Evolutionary conservation across 371 early-diverging fungal genomes (phyloP).

Genomic region (Rhizomucor miehei): DNA sequence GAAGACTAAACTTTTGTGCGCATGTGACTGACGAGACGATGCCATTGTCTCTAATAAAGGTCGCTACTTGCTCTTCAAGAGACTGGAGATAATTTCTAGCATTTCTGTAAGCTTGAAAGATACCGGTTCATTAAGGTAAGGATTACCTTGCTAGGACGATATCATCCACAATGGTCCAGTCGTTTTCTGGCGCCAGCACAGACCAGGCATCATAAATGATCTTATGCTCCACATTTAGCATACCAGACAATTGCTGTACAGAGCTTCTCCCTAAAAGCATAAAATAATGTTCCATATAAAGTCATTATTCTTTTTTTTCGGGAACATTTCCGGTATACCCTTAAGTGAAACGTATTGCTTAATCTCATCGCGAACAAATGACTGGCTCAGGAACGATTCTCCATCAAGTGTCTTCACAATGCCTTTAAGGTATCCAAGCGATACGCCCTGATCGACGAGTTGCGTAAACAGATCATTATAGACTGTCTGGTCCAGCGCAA

Average conservation of each 20-base stretch:
- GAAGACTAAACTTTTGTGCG: conserved; percentile 17
- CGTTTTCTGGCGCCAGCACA: conserved; percentile 10
- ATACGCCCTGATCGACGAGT: conserved; percentile 14
- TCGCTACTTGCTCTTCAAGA: conserved; percentile 3
- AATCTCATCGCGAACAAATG: conserved; percentile 7
- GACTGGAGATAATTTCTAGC: conserved; percentile 3
- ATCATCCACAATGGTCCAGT: conserved; percentile 17
- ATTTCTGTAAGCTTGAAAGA: background rate
- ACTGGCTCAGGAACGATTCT: conserved; percentile 5
- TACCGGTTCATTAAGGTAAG: background rate
- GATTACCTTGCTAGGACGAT: conserved; percentile 13
- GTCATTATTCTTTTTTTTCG: background rate
- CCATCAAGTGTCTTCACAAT: conserved; percentile 12
- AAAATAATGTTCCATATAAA: background rate
- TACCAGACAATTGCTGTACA: conserved; percentile 9
- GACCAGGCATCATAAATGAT: conserved; percentile 9
- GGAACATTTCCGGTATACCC: conserved; percentile 4
- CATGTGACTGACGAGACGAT: conserved; percentile 14
- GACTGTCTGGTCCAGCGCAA: conserved; percentile 5
- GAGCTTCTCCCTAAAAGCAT: conserved; percentile 14
- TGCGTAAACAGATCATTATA: conserved; percentile 12
- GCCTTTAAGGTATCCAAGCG: conserved; percentile 5
- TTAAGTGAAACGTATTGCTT: background rate
- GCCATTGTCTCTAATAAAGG: conserved; percentile 9
- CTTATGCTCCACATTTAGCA: conserved; percentile 13